Evolutionary conservation across 352 stramenopile species (phyloP).

Genomic region (Phytophthora cactorum): DNA sequence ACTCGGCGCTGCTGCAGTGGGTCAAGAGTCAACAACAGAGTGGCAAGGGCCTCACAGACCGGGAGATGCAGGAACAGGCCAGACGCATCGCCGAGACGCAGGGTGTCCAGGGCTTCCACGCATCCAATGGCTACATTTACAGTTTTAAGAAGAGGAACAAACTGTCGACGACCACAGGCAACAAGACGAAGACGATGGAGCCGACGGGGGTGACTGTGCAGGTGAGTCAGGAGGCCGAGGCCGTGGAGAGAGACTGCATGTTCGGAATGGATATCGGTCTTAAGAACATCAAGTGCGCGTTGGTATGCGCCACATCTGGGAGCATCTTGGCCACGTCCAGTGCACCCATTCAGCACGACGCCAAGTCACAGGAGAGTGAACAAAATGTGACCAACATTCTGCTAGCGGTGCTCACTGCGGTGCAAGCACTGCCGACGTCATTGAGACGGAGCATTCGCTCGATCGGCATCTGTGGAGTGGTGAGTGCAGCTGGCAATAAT

Average conservation of each 20-base stretch:
- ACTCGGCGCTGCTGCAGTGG: constrained; percentile 34
- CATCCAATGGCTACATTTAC: constrained; percentile 42
- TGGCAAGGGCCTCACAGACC: constrained; percentile 25
- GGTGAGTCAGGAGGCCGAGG: constrained; percentile 16
- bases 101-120: constrained; percentile 28
- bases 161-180: constrained; percentile 8
- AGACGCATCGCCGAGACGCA: constrained; percentile 21
- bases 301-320: constrained; percentile 39
- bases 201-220: constrained; percentile 7
- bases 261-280: constrained; percentile 76
- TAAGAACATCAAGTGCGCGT: constrained; percentile 67
- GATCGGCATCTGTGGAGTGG: constrained; percentile 72
- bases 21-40: constrained; percentile 16
- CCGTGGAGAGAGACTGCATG: constrained; percentile 22
- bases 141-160: constrained; percentile 38
- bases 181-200: constrained; percentile 5
- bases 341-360: constrained; percentile 30
- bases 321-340: constrained; percentile 43
- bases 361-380: constrained; percentile 24
- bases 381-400: constrained; percentile 50
- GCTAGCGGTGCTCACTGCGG: constrained; percentile 28
- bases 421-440: constrained; percentile 35
- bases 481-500: constrained; percentile 14
- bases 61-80: constrained; percentile 37
- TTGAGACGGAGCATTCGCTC: constrained; percentile 31